These are phyloP conservation scores for Symbiotaphrina buchneri DNA, from an alignment of 495 filamentous ascomycete species.

Conservation along the genomic window DNA sequence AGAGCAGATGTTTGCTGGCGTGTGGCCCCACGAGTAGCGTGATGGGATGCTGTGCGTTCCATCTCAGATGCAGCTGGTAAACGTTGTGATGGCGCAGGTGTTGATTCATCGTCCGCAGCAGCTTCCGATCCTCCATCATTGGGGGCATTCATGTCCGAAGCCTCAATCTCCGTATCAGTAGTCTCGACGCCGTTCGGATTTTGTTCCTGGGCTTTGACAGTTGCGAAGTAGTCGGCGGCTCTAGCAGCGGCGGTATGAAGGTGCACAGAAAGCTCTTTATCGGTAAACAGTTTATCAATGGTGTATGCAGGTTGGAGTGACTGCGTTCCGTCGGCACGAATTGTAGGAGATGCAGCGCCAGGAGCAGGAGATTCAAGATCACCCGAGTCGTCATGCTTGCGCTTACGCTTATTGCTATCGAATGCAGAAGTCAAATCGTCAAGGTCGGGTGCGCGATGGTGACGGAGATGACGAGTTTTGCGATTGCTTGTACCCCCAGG, in stretches of 20 bases:
- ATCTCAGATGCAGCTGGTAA: too few species aligned
- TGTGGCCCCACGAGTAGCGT: too few species aligned
- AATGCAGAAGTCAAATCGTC: not conserved
- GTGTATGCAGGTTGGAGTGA: slow-evolving; percentile 12
- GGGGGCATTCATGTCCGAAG: too few species aligned
- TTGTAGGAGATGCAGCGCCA: not conserved
- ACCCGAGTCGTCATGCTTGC: not conserved
- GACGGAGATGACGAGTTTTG: slow-evolving; percentile 4
- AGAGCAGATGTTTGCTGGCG: too few species aligned
- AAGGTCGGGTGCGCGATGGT: slow-evolving; percentile 3
- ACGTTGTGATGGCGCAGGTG: too few species aligned
- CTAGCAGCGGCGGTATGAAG: slow-evolving; percentile 16
- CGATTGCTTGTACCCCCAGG: slow-evolving; percentile 5
- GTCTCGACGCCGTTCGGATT: slow-evolving; percentile 5
- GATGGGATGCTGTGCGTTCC: too few species aligned
- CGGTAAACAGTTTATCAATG: slow-evolving; percentile 6
- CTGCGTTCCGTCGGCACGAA: not conserved
- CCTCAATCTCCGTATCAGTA: too few species aligned
- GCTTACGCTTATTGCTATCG: slow-evolving; percentile 3
- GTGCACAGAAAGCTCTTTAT: slow-evolving; percentile 6
- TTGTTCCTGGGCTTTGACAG: slow-evolving; percentile 9
- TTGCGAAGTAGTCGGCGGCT: slow-evolving; percentile 14
- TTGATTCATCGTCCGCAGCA: too few species aligned
- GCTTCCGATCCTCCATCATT: too few species aligned
- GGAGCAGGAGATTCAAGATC: slow-evolving; percentile 3